A percentile compares a stretch with the other conserved stretches of the same genome.
phyloP scores from a whole-genome alignment of 257 asterid genomes.

The Primulina tabacum region DNA sequence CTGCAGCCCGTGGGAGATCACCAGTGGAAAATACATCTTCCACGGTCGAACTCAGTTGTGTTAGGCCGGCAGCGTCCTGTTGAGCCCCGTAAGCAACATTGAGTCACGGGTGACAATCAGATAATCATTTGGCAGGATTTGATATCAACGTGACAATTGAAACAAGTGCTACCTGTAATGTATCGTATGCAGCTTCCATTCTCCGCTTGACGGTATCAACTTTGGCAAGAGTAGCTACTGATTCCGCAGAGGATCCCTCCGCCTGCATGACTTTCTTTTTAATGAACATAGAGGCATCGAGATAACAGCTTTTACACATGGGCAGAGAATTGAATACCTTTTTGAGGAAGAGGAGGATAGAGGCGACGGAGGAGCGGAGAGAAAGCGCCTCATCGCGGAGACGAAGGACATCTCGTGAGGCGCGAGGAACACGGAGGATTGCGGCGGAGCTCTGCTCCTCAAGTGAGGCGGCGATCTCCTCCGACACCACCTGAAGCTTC shows the following conservation, averaged over 20 bases:
- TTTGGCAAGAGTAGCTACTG: slow-evolving; percentile 81
- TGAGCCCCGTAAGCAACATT: slow-evolving; percentile 28
- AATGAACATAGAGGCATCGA: slow-evolving; percentile 1
- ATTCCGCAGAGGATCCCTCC: slow-evolving; percentile 95
- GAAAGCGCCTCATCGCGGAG: slow-evolving; percentile 88
- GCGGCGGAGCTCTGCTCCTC: slow-evolving; percentile 96
- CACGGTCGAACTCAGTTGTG: slow-evolving; percentile 92
- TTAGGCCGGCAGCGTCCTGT: slow-evolving; percentile 98
- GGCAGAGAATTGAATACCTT: slow-evolving; percentile 42
- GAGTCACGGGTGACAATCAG: slow-evolving; percentile 19
- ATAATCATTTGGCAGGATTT: slow-evolving; percentile 18
- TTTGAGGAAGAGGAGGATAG: slow-evolving; percentile 69
- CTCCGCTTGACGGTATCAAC: slow-evolving; percentile 93
- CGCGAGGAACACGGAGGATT: slow-evolving; percentile 90
- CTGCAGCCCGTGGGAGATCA: slow-evolving; percentile 97
- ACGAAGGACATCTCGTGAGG: slow-evolving; percentile 83
- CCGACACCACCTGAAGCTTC: slow-evolving; percentile 95
- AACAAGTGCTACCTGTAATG: slow-evolving; percentile 68
- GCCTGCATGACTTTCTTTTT: slow-evolving; percentile 47
- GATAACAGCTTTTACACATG: not conserved
- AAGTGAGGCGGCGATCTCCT: slow-evolving; percentile 91
- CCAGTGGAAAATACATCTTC: slow-evolving; percentile 99
- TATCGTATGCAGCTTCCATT: slow-evolving; percentile 97
- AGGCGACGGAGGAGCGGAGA: slow-evolving; percentile 84
- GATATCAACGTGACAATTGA: slow-evolving; percentile 9